phyloP scores from a whole-genome alignment of 2,329 filamentous ascomycete species.

The Phialocephala sp. region DNA sequence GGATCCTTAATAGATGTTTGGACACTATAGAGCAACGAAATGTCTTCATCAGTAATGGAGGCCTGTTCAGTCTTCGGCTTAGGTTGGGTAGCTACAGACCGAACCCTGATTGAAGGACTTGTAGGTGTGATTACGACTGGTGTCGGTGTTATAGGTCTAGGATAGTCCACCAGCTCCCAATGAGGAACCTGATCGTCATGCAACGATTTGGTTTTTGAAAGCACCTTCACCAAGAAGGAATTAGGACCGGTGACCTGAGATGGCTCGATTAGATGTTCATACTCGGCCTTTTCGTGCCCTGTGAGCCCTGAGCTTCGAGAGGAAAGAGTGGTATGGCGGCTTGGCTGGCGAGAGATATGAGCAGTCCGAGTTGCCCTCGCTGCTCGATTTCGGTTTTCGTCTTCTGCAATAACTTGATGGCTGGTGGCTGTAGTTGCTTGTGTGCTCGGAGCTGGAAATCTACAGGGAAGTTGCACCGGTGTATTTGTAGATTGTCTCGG shows the following conservation, averaged over 20 bases:
- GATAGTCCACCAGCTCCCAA: conserved; percentile 5
- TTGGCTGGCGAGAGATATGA: not conserved
- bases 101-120: not conserved
- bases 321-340: not conserved
- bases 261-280: not conserved
- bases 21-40: not conserved
- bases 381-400: not conserved
- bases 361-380: not conserved
- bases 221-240: conserved; percentile 7
- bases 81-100: not conserved
- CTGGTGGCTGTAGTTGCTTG: not conserved
- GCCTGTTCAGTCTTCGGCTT: not conserved
- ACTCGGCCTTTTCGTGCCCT: not conserved
- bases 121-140: not conserved
- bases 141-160: not conserved
- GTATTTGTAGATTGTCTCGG: not conserved
- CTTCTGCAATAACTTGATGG: not conserved
- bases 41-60: not conserved
- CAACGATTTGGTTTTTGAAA: not conserved
- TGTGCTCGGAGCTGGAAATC: not conserved
- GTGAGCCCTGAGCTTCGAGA: not conserved
- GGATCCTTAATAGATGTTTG: not conserved
- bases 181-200: not conserved
- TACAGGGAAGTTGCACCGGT: not conserved
- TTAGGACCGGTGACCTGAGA: not conserved